Base-by-base conservation (phyloP, 228 moss, liverwort and hornwort genomes). In the Sphagnum fallax region DNA sequence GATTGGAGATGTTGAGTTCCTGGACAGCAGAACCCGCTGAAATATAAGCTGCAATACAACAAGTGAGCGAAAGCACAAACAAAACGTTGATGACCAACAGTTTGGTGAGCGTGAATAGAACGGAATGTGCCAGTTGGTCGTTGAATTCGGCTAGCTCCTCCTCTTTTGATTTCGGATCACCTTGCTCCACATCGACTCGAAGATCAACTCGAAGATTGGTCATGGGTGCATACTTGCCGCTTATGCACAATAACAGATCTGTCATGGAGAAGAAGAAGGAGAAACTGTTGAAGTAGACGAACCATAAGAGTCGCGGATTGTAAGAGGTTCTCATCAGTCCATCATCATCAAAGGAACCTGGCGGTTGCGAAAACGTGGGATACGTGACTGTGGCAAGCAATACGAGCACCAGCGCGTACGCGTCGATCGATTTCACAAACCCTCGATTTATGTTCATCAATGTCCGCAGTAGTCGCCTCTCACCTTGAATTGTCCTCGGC, bases 241-340 rank as follows among this genome's bases (percentile, higher is more conserved):
- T 80, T 59, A 88, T 73, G 71, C 83, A 82, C 6, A 88, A 77
- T 0, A 88, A 70, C 6, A 85, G 78, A 61, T 83, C 76, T 10
- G 81, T 79, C 72, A 91, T 82, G 11, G 91, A 72, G 63, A 88
- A 71, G 49, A 79, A 86, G 83, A 88, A 88, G 6, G 88, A 88
- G 18, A 82, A 74, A 32, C 78, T 85, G 66, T 84, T 88, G 80
- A 88, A 88, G 60, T 80, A 79, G 52, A 88, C 80, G 49, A 86
- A 84, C 65, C 80, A 73, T 32, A 60, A 73, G 5, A 75, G 53
- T 50, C 63, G 74, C 7, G 49, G 47, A 5, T 67, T 73, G 12
- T 16, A 12, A 14, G 61, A 48, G 2, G 67, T 74, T 66, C 67
- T 75, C 9, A 78, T 18, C 47, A 72, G 70, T 52, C 66, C 67